Evolutionary conservation across 805 yeast genomes (phyloP).

Genomic region (Alloascoidea africana): DNA sequence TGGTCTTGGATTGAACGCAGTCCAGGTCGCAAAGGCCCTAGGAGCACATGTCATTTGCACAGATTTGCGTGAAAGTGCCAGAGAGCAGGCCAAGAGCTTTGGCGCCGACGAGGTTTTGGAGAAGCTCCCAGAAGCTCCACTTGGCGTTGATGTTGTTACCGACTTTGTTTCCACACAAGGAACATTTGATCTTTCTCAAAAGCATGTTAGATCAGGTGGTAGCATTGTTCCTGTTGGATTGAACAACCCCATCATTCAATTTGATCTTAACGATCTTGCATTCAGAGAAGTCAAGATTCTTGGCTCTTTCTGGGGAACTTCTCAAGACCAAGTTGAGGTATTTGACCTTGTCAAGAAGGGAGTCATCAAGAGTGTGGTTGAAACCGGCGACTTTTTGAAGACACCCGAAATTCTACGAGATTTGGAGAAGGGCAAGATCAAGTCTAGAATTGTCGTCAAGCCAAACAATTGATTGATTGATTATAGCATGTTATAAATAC

Average conservation of each 20-base stretch:
- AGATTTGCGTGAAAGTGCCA: constrained; percentile 16
- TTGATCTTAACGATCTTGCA: constrained; percentile 22
- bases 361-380: constrained; percentile 21
- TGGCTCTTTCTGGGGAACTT: constrained; percentile 29
- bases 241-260: constrained; percentile 18
- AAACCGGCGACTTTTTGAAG: constrained; percentile 17
- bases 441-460: constrained; percentile 23
- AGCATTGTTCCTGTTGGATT: constrained; percentile 28
- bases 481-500: too few species aligned
- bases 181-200: constrained; percentile 14
- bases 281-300: constrained; percentile 24
- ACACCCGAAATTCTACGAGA: constrained; percentile 21
- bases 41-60: constrained; percentile 10
- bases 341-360: constrained; percentile 27
- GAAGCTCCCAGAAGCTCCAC: constrained; percentile 14
- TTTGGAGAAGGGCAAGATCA: constrained; percentile 22
- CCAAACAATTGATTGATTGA: too few species aligned
- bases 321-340: constrained; percentile 25
- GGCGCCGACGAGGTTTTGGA: constrained; percentile 29
- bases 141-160: constrained; percentile 22
- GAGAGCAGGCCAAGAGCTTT: constrained; percentile 15
- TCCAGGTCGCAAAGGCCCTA: constrained; percentile 15
- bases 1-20: constrained; percentile 19
- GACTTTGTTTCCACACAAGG: constrained; percentile 12
- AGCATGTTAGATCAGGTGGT: constrained; percentile 22